These are phyloP conservation scores for Puya raimondii DNA, from an alignment of 176 grass and related monocot genomes.

Conservation along the genomic window DNA sequence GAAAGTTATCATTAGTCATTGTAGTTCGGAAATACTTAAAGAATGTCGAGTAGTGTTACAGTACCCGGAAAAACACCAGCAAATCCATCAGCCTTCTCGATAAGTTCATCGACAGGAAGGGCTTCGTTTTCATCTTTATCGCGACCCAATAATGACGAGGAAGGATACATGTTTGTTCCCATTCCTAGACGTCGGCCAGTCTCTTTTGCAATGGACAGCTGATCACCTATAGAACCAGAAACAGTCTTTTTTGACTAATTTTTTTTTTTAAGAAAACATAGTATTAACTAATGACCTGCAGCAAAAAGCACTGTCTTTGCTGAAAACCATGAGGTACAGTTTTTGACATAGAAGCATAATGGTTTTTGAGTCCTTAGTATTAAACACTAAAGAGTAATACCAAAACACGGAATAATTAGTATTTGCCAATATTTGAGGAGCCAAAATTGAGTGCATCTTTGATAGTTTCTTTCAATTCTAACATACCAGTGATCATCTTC, in stretches of 20 bases:
- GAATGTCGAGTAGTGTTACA: background rate
- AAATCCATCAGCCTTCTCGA: slow-evolving; percentile 75
- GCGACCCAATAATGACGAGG: slow-evolving; percentile 55
- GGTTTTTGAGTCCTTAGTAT: background rate
- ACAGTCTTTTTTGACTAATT: background rate
- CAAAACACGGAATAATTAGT: background rate
- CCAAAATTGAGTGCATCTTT: background rate
- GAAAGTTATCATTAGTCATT: background rate
- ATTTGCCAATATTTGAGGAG: background rate
- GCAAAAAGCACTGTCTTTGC: background rate
- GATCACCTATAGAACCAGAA: slow-evolving; percentile 41
- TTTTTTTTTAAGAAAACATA: too few species aligned
- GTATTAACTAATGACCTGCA: too few species aligned
- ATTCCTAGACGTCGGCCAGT: slow-evolving; percentile 76
- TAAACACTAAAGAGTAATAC: background rate
- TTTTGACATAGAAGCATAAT: background rate
- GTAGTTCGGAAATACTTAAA: background rate
- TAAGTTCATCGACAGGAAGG: slow-evolving; percentile 54
- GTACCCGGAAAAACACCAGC: slow-evolving; percentile 76
- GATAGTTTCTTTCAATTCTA: background rate
- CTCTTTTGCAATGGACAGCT: slow-evolving; percentile 90
- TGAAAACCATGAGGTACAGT: background rate
- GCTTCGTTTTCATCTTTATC: slow-evolving; percentile 24
- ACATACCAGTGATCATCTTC: slow-evolving; percentile 82
- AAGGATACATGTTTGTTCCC: slow-evolving; percentile 90